Evolutionary conservation across 495 filamentous ascomycete genomes (phyloP).

Genomic region (Penicillium herquei): DNA sequence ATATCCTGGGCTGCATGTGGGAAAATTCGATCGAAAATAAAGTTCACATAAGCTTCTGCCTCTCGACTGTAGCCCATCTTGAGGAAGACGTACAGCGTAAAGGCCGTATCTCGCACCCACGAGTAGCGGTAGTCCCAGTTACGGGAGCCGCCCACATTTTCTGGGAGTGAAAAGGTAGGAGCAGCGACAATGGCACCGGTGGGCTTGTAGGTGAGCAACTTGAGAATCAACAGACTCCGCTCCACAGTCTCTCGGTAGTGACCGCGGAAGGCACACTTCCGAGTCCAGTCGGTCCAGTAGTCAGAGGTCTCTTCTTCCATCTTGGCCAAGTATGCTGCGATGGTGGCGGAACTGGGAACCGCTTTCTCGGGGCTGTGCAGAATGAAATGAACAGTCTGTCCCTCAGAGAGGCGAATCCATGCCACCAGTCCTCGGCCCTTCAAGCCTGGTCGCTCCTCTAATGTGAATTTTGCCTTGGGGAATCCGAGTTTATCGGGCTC

Average conservation of each 20-base stretch:
- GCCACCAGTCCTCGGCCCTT: conserved; percentile 60
- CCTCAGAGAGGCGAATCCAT: conserved; percentile 55
- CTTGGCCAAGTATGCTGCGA: conserved; percentile 49
- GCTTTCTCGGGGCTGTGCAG: conserved; percentile 49
- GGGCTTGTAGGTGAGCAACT: conserved; percentile 67
- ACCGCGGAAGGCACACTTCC: conserved; percentile 65
- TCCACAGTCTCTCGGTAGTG: conserved; percentile 67
- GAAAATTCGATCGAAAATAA: conserved; percentile 66
- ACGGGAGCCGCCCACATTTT: conserved; percentile 67
- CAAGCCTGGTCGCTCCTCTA: conserved; percentile 49
- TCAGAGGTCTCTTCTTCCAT: conserved; percentile 64
- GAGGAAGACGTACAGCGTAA: conserved; percentile 73
- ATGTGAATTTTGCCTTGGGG: conserved; percentile 49
- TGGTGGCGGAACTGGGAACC: conserved; percentile 47
- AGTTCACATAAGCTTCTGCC: conserved; percentile 70
- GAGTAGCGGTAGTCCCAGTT: conserved; percentile 78
- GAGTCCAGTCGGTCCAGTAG: conserved; percentile 71
- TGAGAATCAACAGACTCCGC: conserved; percentile 67
- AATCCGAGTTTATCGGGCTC: conserved; percentile 46
- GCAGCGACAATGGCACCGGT: conserved; percentile 56
- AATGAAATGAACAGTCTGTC: conserved; percentile 65
- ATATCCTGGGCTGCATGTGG: conserved; percentile 34
- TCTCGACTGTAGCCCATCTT: conserved; percentile 72
- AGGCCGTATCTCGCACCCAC: conserved; percentile 73
- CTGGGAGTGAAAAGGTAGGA: conserved; percentile 66